phyloP scores from a whole-genome alignment of 495 filamentous ascomycete species.

The Neurospora sp. region DNA sequence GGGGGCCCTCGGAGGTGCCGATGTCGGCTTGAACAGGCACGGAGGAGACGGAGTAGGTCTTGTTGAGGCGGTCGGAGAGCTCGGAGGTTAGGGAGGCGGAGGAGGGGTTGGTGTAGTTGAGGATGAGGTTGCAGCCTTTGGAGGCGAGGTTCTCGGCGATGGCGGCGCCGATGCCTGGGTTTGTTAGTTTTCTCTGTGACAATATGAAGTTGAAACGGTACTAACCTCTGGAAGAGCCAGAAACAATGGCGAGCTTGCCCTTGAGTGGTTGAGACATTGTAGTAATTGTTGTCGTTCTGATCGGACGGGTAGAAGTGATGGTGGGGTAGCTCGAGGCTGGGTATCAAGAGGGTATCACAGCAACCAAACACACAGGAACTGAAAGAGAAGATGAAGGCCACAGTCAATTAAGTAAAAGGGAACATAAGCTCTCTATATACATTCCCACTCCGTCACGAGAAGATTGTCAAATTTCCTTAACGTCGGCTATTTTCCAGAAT shows the following conservation, averaged over 20 bases:
- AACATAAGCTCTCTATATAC: background rate
- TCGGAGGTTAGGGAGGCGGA: slow-evolving; percentile 16
- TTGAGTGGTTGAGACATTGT: slow-evolving; percentile 37
- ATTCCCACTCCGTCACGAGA: background rate
- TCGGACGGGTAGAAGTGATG: background rate
- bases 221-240: slow-evolving; percentile 65
- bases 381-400: background rate
- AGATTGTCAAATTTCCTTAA: background rate
- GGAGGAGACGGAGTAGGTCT: slow-evolving; percentile 27
- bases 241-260: slow-evolving; percentile 67
- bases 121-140: slow-evolving; percentile 59
- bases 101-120: slow-evolving; percentile 57
- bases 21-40: slow-evolving; percentile 37
- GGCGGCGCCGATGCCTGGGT: slow-evolving; percentile 67
- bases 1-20: slow-evolving; percentile 26
- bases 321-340: background rate
- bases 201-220: background rate
- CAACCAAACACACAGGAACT: background rate
- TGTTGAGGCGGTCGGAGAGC: slow-evolving; percentile 32
- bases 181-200: too few relatives aligned
- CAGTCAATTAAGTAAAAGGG: background rate
- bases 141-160: slow-evolving; percentile 68
- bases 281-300: slow-evolving; percentile 1
- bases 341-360: background rate
- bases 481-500: background rate